These are phyloP conservation scores for Terfezia claveryi DNA, from an alignment of 495 filamentous ascomycete species.

Conservation along the genomic window DNA sequence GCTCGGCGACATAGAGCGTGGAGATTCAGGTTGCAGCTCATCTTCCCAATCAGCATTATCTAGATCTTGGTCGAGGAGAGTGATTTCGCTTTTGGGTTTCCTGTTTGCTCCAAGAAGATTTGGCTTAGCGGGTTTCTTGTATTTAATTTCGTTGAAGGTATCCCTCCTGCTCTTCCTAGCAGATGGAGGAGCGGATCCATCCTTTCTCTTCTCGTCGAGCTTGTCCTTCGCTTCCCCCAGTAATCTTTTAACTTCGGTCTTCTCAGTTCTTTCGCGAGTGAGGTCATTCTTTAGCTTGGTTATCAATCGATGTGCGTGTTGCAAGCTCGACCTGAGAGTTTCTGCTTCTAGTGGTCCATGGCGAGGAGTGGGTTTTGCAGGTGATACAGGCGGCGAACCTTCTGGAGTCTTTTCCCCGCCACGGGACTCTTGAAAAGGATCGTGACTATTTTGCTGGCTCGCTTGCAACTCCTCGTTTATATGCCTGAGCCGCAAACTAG, in stretches of 20 bases:
- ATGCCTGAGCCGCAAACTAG: conserved; percentile 32
- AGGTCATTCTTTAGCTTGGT: conserved; percentile 84
- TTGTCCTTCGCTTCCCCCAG: conserved; percentile 91
- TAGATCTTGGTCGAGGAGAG: conserved; percentile 39
- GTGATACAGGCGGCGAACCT: conserved; percentile 72
- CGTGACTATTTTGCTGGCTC: conserved; percentile 33
- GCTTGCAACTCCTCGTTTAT: conserved; percentile 37
- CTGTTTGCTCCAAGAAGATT: conserved; percentile 56
- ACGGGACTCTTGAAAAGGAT: conserved; percentile 23
- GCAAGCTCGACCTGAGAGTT: conserved; percentile 76
- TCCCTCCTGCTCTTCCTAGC: conserved; percentile 37
- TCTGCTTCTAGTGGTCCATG: conserved; percentile 82
- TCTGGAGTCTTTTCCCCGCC: conserved; percentile 57
- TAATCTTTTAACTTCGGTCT: conserved; percentile 84
- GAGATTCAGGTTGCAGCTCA: not conserved
- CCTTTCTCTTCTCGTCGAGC: conserved; percentile 49
- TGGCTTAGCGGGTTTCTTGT: conserved; percentile 54
- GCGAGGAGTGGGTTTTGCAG: conserved; percentile 71
- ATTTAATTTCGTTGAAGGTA: conserved; percentile 31
- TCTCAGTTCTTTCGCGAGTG: conserved; percentile 93
- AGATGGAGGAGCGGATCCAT: conserved; percentile 27
- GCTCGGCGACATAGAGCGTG: not conserved
- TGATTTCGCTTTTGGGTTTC: conserved; percentile 50
- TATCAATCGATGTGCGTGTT: conserved; percentile 89
- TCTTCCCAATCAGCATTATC: conserved; percentile 66